Conservation (phyloP, 208 protist genomes). For the Acanthamoeba sp. region DNA sequence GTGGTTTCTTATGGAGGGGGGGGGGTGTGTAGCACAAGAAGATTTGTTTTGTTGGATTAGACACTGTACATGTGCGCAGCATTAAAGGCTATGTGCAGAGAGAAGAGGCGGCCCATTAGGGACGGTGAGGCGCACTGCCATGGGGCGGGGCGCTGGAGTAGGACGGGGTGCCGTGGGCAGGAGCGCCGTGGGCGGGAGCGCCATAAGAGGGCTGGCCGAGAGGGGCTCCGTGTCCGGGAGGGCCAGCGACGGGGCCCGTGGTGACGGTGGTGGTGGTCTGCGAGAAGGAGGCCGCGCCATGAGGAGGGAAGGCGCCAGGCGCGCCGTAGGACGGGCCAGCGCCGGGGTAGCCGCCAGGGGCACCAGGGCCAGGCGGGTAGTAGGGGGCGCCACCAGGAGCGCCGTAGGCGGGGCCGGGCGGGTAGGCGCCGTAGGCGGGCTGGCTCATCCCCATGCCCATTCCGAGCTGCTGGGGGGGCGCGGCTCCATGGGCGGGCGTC, state of each 20-base stretch:
- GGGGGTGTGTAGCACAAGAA: no score
- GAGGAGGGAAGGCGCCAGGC: not conserved
- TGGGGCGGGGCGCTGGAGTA: not conserved
- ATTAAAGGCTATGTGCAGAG: no score
- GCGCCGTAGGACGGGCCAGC: not conserved
- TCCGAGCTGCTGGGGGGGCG: not conserved
- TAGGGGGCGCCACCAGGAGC: not conserved
- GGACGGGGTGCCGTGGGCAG: not conserved
- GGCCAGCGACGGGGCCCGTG: not conserved
- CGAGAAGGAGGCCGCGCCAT: slow-evolving; percentile 1
- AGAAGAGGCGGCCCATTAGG: not conserved
- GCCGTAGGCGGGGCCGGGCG: slow-evolving; percentile 18
- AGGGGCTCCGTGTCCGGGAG: not conserved
- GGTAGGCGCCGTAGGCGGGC: not conserved
- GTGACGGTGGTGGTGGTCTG: slow-evolving; percentile 1
- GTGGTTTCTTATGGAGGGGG: no score
- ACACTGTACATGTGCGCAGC: no score
- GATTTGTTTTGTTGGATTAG: no score
- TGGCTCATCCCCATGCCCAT: slow-evolving; percentile 17
- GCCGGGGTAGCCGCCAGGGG: not conserved
- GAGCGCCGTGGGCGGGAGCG: not conserved
- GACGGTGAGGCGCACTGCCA: not conserved
- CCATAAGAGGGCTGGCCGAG: not conserved
- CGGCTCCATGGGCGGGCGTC: not conserved
- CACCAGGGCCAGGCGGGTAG: slow-evolving; percentile 16